A percentile compares a stretch with the other conserved stretches of the same genome.
Conservation (phyloP, 2,329 filamentous ascomycete genomes). For the Venturia pyrina region DNA sequence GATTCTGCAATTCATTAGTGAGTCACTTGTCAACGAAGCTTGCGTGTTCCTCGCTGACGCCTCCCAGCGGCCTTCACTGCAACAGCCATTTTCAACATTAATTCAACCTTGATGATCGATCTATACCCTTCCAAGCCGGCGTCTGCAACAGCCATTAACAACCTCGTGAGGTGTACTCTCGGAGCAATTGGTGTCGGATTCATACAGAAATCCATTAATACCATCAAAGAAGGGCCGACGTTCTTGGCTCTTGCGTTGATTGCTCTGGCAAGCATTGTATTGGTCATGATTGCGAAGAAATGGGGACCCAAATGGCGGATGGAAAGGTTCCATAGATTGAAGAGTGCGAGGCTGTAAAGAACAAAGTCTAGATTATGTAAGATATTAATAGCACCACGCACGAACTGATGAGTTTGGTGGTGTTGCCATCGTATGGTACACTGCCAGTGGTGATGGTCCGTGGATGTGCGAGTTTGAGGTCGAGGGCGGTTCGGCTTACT, state of each 20-base stretch:
- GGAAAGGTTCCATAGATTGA: neutral
- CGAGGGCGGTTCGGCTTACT: neutral
- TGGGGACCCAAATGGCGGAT: neutral
- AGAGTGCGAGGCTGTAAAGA: neutral
- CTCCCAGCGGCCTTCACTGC: slow-evolving; percentile 16
- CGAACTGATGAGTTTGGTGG: too few relatives aligned
- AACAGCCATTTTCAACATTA: slow-evolving; percentile 37
- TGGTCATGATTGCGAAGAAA: neutral
- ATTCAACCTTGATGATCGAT: slow-evolving; percentile 56
- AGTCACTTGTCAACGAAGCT: slow-evolving; percentile 16
- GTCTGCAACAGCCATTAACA: slow-evolving; percentile 9
- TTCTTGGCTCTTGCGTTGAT: neutral
- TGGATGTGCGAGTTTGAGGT: neutral
- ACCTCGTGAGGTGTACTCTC: slow-evolving; percentile 5
- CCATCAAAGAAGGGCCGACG: neutral
- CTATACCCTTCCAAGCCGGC: slow-evolving; percentile 30
- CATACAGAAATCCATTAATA: neutral
- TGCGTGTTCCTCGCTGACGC: slow-evolving; percentile 23
- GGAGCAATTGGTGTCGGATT: slow-evolving; percentile 2
- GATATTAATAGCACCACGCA: too few relatives aligned
- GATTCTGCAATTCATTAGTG: slow-evolving; percentile 18
- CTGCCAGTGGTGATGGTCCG: too few relatives aligned
- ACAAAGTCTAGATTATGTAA: too few relatives aligned
- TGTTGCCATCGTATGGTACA: too few relatives aligned
- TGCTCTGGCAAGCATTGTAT: neutral